phyloP scores from a whole-genome alignment of 371 early-diverging fungal species.

The Rhizomucor miehei region DNA sequence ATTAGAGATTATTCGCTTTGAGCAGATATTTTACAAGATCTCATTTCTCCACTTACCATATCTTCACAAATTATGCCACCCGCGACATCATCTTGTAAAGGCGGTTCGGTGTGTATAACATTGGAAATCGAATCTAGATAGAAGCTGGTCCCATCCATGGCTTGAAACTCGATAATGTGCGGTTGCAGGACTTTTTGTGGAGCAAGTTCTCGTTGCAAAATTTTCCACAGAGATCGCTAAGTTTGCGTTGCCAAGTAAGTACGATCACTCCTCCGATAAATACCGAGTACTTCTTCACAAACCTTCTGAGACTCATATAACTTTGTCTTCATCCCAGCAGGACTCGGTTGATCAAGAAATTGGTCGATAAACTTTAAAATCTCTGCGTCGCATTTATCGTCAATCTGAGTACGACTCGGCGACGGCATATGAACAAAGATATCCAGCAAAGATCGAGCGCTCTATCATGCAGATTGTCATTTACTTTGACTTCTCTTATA shows the following conservation, averaged over 20 bases:
- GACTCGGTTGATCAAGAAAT: constrained; percentile 7
- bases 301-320: constrained; percentile 60
- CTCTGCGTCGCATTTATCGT: constrained; percentile 9
- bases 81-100: constrained; percentile 38
- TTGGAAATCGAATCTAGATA: constrained; percentile 32
- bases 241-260: background rate
- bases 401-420: constrained; percentile 10
- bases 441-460: constrained; percentile 17
- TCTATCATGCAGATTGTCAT: background rate
- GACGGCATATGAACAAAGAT: constrained; percentile 49
- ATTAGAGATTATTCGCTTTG: too few relatives aligned
- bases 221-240: constrained; percentile 60
- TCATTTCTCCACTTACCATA: constrained; percentile 48
- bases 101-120: constrained; percentile 14
- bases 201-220: constrained; percentile 59
- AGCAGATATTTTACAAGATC: too few relatives aligned
- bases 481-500: background rate
- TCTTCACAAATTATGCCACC: constrained; percentile 81
- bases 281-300: background rate
- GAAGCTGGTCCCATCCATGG: constrained; percentile 36
- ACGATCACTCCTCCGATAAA: background rate
- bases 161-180: constrained; percentile 24
- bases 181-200: constrained; percentile 47
- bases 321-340: constrained; percentile 56
- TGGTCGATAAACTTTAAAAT: constrained; percentile 14